Evolutionary conservation across 2,329 filamentous ascomycete species (phyloP), one percentile per base, ranked within the genome.

Genomic region (Esteya vermicola): DNA sequence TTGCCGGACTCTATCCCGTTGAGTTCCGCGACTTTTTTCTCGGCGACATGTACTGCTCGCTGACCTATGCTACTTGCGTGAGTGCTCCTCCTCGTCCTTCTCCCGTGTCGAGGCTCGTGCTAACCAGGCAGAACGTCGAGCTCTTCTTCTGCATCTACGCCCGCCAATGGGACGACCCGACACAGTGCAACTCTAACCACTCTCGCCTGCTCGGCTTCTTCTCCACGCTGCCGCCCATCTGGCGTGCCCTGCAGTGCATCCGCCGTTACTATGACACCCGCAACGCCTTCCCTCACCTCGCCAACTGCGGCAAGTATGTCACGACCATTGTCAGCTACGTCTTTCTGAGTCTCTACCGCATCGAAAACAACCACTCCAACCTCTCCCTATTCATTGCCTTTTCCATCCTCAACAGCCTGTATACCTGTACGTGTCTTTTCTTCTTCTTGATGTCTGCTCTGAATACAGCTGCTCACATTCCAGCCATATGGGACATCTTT

Each of bases 11-110:
- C 18, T 95, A 93, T 52, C 85, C 85, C 2, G 91, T 98, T 37
- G 89, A 96, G 56, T 98, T 96, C 57, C 76, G 88, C 43, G 91
- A 98, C 59, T 96, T 98, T 62, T 96, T 95, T 59, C 70, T 96
- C 0, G 91, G 91, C 39, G 91, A 98, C 56, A 95, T 96, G 68
- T 94, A 93, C 58, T 96, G 89, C 59, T 96, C 91, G 3, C 67
- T 93, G 41, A 93, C 88, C 6, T 98, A 98, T 58, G 73, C 81
- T 14, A 84, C 85, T 59, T 81, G 84, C 45, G 84, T 89, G 68
- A 64, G 81, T 73, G 7, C 3, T 21, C 5, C 4, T n/a, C 13
- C n/a, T n/a, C n/a, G 3, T 23, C 4, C 3, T 4, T 27, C 22
- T 16, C 12, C n/a, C 8, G 9, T 26, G 14, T 9, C 22, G 12